Percentiles rank a stretch among this genome's conserved stretches.
Evolutionary conservation across 2,329 filamentous ascomycete genomes (phyloP).

Genomic region (Trichoderma sp.): DNA sequence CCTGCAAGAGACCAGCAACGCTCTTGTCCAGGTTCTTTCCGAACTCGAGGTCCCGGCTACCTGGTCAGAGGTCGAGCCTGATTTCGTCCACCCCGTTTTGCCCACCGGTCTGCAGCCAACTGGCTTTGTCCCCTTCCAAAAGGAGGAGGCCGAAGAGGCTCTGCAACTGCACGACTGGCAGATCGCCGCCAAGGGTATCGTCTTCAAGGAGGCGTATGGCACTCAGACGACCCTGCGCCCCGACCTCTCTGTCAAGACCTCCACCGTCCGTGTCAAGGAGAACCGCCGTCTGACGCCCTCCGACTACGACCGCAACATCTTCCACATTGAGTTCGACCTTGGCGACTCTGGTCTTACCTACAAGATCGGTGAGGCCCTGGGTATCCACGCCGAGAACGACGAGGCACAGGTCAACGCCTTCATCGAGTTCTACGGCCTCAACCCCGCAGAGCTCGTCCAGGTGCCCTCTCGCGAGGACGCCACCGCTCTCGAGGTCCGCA

Average conservation of each 20-base stretch:
- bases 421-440: constrained; percentile 84
- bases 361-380: constrained; percentile 94
- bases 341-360: constrained; percentile 89
- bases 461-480: constrained; percentile 81
- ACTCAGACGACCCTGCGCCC: constrained; percentile 74
- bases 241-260: constrained; percentile 81
- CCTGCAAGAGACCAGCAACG: constrained; percentile 59
- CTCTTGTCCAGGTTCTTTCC: constrained; percentile 66
- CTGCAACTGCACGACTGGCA: constrained; percentile 72
- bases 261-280: constrained; percentile 86
- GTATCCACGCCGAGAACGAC: constrained; percentile 95
- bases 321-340: constrained; percentile 99
- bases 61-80: constrained; percentile 68
- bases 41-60: constrained; percentile 71
- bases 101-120: constrained; percentile 67
- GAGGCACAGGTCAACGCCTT: constrained; percentile 74
- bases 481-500: constrained; percentile 75
- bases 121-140: constrained; percentile 80
- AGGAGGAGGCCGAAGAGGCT: constrained; percentile 67
- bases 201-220: constrained; percentile 91
- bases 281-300: constrained; percentile 86
- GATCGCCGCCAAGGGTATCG: constrained; percentile 78
- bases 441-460: constrained; percentile 82
- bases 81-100: constrained; percentile 52
- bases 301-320: constrained; percentile 96